Base-by-base conservation (phyloP, 352 stramenopile genomes). In the Phytophthora litchii region DNA sequence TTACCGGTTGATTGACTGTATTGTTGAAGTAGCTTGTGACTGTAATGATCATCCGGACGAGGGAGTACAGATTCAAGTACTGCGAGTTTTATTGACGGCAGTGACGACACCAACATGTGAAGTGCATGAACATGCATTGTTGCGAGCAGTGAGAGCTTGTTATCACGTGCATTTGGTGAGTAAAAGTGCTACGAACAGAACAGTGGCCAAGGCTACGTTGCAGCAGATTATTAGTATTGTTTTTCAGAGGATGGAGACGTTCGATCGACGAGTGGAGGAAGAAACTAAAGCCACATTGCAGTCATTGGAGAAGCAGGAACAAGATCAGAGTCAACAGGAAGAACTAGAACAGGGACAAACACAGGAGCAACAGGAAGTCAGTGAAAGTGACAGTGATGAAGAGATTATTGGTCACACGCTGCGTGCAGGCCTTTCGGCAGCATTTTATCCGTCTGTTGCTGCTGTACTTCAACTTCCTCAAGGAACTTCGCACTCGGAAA, bases 141-240 rank as follows among this genome's bases (percentile, higher is more conserved):
- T 99, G 11, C 85, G 97, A 64, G 88, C 97, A 9, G 93, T 99
- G 57, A 78, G 96, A 25, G 90, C 97, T 1, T 95, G 96, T 53
- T 99, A 98, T 71, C 96, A 99, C 57, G 95, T 99, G 31, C 97
- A 98, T 58, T 72, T 99, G 19, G 83, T 96, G 52, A 91, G 86
- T 50, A 89, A 94, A 48, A 98, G 87, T 47, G 70, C 72, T 17
- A 93, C 96, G 6, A 99, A 99, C 71, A 91, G 97, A 57, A 99
- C 90, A 4, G 98, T 98, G 3, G 97, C 97, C n/a, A 97, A 98
- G 71, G 97, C 97, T 27, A 97, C 95, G 35, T 76, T 99, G 32
- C 96, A 98, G 74, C 97, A 99, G 71, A 96, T 99, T 60, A 91
- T 98, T 12, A 94, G 77, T 23, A 94, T 97, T 44, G 94, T 99